Evolutionary conservation across 2,329 filamentous ascomycete genomes (phyloP).

Genomic region (Sporothrix inflata): DNA sequence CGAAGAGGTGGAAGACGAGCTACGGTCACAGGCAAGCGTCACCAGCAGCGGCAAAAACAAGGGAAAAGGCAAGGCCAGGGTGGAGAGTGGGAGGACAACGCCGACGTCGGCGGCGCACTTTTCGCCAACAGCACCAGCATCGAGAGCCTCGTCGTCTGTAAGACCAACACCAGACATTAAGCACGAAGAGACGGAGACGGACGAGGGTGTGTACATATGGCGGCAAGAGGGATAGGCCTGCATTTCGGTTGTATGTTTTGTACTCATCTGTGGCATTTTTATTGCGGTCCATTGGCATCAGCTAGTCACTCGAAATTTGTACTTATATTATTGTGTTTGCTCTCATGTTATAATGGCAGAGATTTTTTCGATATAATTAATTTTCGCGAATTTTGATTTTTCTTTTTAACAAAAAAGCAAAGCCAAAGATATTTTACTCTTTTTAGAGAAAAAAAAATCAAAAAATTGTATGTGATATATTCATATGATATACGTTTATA

Average conservation of each 20-base stretch:
- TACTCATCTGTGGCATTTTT: neutral
- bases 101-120: neutral
- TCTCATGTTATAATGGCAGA: neutral
- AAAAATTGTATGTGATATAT: neutral
- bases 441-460: neutral
- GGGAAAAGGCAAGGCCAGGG: conserved; percentile 15
- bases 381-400: neutral
- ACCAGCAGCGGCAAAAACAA: conserved; percentile 11
- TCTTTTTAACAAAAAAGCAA: no score
- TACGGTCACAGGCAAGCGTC: neutral
- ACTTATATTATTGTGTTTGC: neutral
- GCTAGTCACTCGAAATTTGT: neutral
- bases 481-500: neutral
- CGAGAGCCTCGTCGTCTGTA: conserved; percentile 15
- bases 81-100: neutral
- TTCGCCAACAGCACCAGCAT: neutral
- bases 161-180: neutral
- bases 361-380: neutral
- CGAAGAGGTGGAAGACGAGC: neutral
- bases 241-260: neutral
- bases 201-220: conserved; percentile 31
- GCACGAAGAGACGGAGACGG: conserved; percentile 21
- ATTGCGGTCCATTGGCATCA: neutral
- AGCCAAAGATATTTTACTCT: no score
- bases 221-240: conserved; percentile 20